phyloP scores from a whole-genome alignment of 352 stramenopile species.

The Phytopythium helicoides region DNA sequence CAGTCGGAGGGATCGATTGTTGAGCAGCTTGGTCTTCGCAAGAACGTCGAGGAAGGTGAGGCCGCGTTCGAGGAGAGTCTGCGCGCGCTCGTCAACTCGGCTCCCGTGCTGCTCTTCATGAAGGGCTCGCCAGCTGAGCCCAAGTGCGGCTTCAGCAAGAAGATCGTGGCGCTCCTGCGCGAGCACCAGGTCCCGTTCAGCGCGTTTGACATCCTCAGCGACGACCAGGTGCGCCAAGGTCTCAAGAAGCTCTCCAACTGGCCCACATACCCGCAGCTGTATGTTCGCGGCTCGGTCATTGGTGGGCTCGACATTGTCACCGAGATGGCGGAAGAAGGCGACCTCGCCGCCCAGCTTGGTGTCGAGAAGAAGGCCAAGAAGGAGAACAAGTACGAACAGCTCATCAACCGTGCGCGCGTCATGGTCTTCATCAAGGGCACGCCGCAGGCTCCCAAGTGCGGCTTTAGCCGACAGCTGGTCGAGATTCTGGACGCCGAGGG shows the following conservation, averaged over 20 bases:
- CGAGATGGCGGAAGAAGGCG: conserved; percentile 91
- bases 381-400: conserved; percentile 85
- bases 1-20: conserved; percentile 67
- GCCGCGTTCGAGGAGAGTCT: conserved; percentile 85
- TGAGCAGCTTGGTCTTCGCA: conserved; percentile 68
- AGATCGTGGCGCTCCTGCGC: conserved; percentile 90
- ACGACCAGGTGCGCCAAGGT: conserved; percentile 94
- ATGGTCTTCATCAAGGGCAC: conserved; percentile 99
- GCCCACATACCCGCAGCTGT: conserved; percentile 97
- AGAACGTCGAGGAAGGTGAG: conserved; percentile 59
- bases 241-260: conserved; percentile 97
- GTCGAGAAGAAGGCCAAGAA: conserved; percentile 87
- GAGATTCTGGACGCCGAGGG: conserved; percentile 89
- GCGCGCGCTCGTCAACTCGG: conserved; percentile 78
- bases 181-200: conserved; percentile 91
- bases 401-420: conserved; percentile 89
- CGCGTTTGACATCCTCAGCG: conserved; percentile 94
- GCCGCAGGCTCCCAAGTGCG: conserved; percentile 92
- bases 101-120: conserved; percentile 95
- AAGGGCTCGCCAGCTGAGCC: conserved; percentile 91
- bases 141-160: conserved; percentile 94
- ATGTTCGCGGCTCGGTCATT: conserved; percentile 93
- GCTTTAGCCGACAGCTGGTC: conserved; percentile 95
- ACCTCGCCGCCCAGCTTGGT: conserved; percentile 88
- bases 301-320: conserved; percentile 95